Evolutionary conservation across 2,329 filamentous ascomycete genomes (phyloP).

Genomic region (Fusarium guadeloupense): DNA sequence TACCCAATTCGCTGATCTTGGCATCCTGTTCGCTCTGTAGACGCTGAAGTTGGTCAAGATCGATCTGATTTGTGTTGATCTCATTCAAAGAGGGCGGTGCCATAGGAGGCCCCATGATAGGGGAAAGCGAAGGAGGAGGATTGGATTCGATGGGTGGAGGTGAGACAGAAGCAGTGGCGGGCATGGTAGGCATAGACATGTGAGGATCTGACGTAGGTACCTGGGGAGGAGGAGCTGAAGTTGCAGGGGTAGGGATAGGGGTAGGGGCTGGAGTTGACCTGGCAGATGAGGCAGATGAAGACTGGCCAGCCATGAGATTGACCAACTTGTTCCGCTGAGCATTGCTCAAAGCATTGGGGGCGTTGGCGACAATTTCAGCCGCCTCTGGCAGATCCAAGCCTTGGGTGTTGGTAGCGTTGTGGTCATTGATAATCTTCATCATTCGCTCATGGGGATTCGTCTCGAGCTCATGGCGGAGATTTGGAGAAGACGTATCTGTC

Average conservation of each 20-base stretch:
- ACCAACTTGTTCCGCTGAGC: constrained; percentile 69
- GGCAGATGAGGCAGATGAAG: constrained; percentile 40
- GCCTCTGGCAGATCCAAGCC: constrained; percentile 64
- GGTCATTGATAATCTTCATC: constrained; percentile 72
- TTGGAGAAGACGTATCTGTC: constrained; percentile 58
- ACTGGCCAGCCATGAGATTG: constrained; percentile 65
- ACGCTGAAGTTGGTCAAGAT: constrained; percentile 81
- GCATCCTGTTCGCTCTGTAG: constrained; percentile 82
- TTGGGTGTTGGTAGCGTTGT: constrained; percentile 63
- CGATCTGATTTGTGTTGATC: constrained; percentile 74
- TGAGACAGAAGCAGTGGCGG: constrained; percentile 40
- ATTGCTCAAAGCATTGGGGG: constrained; percentile 62
- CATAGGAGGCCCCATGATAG: constrained; percentile 57
- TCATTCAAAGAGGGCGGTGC: constrained; percentile 65
- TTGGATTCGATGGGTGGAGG: constrained; percentile 38
- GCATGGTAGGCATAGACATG: constrained; percentile 33
- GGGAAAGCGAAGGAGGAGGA: constrained; percentile 56
- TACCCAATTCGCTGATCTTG: constrained; percentile 78
- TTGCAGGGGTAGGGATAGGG: constrained; percentile 15
- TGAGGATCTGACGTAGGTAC: constrained; percentile 19
- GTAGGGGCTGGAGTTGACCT: constrained; percentile 34
- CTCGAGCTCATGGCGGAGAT: constrained; percentile 65
- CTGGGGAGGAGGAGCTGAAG: constrained; percentile 12
- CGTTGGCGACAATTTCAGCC: constrained; percentile 61
- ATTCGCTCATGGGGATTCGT: constrained; percentile 68